Evolutionary conservation across 1,139 yeast genomes (phyloP).

Genomic region (Yamadazyma oceani): DNA sequence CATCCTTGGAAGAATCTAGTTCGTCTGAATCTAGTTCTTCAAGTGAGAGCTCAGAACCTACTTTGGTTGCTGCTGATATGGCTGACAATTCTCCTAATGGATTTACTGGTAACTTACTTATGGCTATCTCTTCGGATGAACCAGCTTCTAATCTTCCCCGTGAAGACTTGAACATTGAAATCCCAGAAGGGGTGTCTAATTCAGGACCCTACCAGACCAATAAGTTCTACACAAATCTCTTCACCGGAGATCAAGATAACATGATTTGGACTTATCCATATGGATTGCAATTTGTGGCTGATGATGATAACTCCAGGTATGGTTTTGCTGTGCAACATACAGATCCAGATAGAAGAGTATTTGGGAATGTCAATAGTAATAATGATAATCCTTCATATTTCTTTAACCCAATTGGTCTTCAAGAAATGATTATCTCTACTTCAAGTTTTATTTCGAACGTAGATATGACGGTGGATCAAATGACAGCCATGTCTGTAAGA

Average conservation of each 20-base stretch:
- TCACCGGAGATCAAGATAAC: constrained; percentile 62
- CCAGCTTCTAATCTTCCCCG: constrained; percentile 55
- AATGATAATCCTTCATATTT: constrained; percentile 39
- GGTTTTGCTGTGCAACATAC: constrained; percentile 75
- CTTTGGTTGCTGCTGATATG: constrained; percentile 6
- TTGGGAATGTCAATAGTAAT: constrained; percentile 52
- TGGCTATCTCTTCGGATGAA: constrained; percentile 44
- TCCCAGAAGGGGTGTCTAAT: constrained; percentile 49
- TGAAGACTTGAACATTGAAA: constrained; percentile 48
- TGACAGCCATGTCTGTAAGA: constrained; percentile 57
- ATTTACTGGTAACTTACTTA: constrained; percentile 41
- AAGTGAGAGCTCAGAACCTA: constrained; percentile 1
- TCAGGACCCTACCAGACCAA: constrained; percentile 67
- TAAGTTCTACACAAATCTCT: constrained; percentile 78
- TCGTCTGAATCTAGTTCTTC: neutral
- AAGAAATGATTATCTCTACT: constrained; percentile 58
- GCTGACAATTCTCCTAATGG: constrained; percentile 8
- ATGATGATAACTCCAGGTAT: constrained; percentile 37
- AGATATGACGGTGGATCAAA: constrained; percentile 47
- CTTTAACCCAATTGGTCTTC: constrained; percentile 54
- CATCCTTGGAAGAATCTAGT: neutral
- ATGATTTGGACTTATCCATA: constrained; percentile 84
- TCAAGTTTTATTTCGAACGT: constrained; percentile 36
- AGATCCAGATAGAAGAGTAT: constrained; percentile 54
- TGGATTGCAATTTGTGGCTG: constrained; percentile 62